These are phyloP conservation scores for Cordyceps pruinosa DNA, from an alignment of 2,329 filamentous ascomycete genomes.

Conservation along the genomic window DNA sequence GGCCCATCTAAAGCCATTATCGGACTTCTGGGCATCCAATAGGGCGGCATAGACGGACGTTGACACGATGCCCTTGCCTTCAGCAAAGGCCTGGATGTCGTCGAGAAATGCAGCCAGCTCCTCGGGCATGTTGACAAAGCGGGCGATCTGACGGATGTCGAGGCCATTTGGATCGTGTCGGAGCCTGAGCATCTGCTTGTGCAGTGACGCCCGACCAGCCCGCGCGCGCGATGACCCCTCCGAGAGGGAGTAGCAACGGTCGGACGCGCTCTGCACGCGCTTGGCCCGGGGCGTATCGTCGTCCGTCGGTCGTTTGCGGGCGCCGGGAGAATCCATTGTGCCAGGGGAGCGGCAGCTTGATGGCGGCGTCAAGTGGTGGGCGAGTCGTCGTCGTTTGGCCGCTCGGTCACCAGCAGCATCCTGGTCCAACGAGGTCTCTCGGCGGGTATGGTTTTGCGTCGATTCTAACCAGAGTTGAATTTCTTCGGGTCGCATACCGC, in stretches of 20 bases:
- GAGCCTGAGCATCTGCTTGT: neutral
- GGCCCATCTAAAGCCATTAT: no score
- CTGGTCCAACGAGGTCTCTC: neutral
- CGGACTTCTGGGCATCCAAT: no score
- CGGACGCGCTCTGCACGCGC: neutral
- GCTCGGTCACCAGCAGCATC: neutral
- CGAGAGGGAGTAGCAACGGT: neutral
- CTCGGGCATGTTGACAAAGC: no score
- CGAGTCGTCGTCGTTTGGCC: neutral
- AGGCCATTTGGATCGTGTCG: neutral
- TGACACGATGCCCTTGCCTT: no score
- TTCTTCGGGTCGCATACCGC: neutral
- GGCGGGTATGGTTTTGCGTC: neutral
- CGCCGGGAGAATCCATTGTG: neutral
- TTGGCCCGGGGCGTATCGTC: neutral
- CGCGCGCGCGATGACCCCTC: neutral
- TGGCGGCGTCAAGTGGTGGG: neutral
- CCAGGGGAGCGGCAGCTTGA: neutral
- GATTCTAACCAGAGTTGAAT: neutral
- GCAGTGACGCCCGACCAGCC: neutral
- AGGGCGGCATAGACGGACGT: no score
- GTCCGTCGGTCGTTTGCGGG: neutral
- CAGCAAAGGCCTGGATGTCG: no score
- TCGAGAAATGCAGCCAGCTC: no score
- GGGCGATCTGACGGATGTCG: neutral